phyloP scores from a whole-genome alignment of 2,329 filamentous ascomycete genomes.

The Biscogniauxia sp. region DNA sequence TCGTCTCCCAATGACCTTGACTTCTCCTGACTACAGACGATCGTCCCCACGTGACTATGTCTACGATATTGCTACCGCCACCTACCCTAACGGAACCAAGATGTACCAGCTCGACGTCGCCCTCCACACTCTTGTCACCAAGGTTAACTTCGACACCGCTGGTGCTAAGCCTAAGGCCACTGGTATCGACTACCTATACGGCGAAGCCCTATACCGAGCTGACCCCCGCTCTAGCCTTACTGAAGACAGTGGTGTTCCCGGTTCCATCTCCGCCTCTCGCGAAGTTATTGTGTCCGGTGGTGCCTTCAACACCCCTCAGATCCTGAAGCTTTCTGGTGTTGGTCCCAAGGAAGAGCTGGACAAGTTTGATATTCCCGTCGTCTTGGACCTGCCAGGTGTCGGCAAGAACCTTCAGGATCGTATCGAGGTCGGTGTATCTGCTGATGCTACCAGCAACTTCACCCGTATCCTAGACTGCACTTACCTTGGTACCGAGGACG shows the following conservation, averaged over 20 bases:
- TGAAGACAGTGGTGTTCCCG: constrained; percentile 26
- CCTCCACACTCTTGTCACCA: constrained; percentile 45
- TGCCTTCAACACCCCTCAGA: constrained; percentile 51
- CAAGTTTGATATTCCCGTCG: constrained; percentile 37
- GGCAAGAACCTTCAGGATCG: constrained; percentile 58
- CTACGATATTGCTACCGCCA: constrained; percentile 30
- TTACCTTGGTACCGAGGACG: constrained; percentile 31
- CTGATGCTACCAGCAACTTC: constrained; percentile 40
- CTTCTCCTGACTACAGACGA: constrained; percentile 50
- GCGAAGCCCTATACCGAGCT: constrained; percentile 45
- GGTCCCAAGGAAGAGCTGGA: constrained; percentile 40
- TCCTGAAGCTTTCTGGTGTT: constrained; percentile 48
- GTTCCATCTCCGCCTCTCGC: constrained; percentile 37
- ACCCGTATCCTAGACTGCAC: constrained; percentile 36
- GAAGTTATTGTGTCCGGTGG: constrained; percentile 53
- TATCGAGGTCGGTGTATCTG: constrained; percentile 46
- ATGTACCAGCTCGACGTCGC: constrained; percentile 56
- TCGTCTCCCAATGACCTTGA: constrained; percentile 57
- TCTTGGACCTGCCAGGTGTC: constrained; percentile 54
- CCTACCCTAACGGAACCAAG: constrained; percentile 43
- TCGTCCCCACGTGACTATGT: constrained; percentile 49
- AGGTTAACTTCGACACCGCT: constrained; percentile 41
- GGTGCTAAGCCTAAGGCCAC: constrained; percentile 40
- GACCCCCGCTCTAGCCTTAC: constrained; percentile 33
- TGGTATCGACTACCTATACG: constrained; percentile 49